Percentiles rank a stretch among this genome's conserved stretches.
Conservation (phyloP, 2,329 filamentous ascomycete genomes). For the Chalaropsis ovoidea region DNA sequence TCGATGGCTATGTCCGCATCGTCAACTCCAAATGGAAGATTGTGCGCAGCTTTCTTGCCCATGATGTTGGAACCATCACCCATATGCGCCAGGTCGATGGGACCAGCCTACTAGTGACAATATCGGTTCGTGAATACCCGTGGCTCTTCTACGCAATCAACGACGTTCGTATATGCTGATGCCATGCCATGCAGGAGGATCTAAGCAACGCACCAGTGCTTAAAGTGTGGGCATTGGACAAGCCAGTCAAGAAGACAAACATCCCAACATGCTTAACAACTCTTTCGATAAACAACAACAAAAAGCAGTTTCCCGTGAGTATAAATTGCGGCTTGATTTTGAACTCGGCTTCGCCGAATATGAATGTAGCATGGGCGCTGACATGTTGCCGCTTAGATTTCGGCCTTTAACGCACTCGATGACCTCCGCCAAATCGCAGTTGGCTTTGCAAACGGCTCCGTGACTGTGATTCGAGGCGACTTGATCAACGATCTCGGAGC, state of each 20-base stretch:
- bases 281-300: conserved; percentile 74
- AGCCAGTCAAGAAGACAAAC: conserved; percentile 86
- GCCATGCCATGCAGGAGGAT: conserved; percentile 53
- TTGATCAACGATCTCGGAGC: conserved; percentile 90
- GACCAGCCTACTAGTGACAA: conserved; percentile 74
- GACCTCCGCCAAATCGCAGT: conserved; percentile 89
- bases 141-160: too few species aligned
- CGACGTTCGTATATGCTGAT: not conserved
- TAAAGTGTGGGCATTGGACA: conserved; percentile 97
- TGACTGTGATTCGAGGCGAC: conserved; percentile 87
- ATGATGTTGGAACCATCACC: conserved; percentile 69
- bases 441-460: conserved; percentile 89
- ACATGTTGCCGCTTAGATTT: conserved; percentile 48
- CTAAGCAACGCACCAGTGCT: conserved; percentile 75
- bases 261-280: conserved; percentile 80
- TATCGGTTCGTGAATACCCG: conserved; percentile 41
- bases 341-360: not conserved
- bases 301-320: conserved; percentile 79
- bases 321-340: not conserved
- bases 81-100: conserved; percentile 88
- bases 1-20: conserved; percentile 78
- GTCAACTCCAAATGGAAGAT: conserved; percentile 81
- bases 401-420: conserved; percentile 75
- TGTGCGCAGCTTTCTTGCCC: conserved; percentile 73
- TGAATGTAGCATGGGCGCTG: not conserved